phyloP scores from a whole-genome alignment of 2,329 filamentous ascomycete species.

The Sclerotinia subarctica region DNA sequence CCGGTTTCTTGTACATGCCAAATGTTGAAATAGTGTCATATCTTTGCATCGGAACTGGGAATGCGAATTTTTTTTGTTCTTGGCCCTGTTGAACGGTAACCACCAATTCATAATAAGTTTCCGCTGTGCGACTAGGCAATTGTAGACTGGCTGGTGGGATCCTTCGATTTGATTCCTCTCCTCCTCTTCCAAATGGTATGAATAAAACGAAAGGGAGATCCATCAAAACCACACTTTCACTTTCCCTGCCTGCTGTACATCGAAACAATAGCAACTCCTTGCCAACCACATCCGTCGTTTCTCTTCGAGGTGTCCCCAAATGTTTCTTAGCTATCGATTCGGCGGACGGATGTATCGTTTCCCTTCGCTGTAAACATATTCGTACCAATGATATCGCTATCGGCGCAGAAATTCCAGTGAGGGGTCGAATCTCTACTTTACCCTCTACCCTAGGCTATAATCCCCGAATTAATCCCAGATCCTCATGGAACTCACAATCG shows the following conservation, averaged over 20 bases:
- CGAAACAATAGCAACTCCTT: slow-evolving; percentile 93
- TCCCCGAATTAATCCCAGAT: slow-evolving; percentile 11
- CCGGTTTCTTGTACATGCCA: slow-evolving; percentile 98
- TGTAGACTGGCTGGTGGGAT: slow-evolving; percentile 92
- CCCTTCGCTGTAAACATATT: slow-evolving; percentile 87
- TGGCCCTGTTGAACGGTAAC: slow-evolving; percentile 92
- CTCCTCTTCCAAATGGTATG: slow-evolving; percentile 89
- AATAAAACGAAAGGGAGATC: slow-evolving; percentile 96
- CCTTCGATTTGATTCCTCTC: slow-evolving; percentile 82
- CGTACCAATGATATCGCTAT: slow-evolving; percentile 90
- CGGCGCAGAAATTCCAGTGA: slow-evolving; percentile 79
- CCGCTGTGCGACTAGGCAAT: slow-evolving; percentile 86
- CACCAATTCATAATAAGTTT: slow-evolving; percentile 95
- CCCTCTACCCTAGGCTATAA: slow-evolving; percentile 92
- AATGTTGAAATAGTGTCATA: slow-evolving; percentile 98
- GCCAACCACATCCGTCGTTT: slow-evolving; percentile 87
- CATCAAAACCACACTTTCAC: slow-evolving; percentile 89
- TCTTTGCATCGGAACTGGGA: slow-evolving; percentile 84
- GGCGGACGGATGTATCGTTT: slow-evolving; percentile 94
- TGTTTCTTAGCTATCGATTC: slow-evolving; percentile 93
- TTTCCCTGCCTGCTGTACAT: slow-evolving; percentile 77
- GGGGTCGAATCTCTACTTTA: slow-evolving; percentile 92
- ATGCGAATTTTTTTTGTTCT: slow-evolving; percentile 84
- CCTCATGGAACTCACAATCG: slow-evolving; percentile 24
- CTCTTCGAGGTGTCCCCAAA: slow-evolving; percentile 82